These are phyloP conservation scores for Aegilops longissima DNA, from an alignment of 176 grass and related monocot genomes.

Conservation along the genomic window DNA sequence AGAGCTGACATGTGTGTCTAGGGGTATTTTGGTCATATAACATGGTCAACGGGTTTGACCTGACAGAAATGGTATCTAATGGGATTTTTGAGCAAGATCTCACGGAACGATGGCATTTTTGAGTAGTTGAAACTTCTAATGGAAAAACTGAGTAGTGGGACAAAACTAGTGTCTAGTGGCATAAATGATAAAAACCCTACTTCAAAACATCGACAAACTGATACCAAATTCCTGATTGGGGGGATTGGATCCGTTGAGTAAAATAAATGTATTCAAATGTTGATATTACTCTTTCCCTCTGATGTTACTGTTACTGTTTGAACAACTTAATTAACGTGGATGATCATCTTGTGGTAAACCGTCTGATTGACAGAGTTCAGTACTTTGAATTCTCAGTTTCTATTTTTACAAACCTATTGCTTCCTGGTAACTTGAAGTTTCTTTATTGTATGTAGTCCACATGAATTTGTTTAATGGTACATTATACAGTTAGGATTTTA, in stretches of 20 bases:
- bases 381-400: background rate
- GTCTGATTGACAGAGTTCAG: background rate
- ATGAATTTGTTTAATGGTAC: background rate
- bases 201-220: conserved; percentile 17
- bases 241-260: background rate
- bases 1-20: no score
- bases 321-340: background rate
- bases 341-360: background rate
- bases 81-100: no score
- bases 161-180: no score
- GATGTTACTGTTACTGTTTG: background rate
- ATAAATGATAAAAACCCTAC: background rate
- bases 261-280: conserved; percentile 3
- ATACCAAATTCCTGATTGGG: background rate
- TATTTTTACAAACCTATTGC: background rate
- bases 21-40: no score
- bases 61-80: no score
- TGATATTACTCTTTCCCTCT: background rate
- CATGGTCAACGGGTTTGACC: no score
- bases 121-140: no score
- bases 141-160: no score
- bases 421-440: background rate
- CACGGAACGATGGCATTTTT: no score
- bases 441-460: background rate
- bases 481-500: background rate